phyloP scores from a whole-genome alignment of 2,329 filamentous ascomycete species.

The Pseudogymnoascus verrucosus region DNA sequence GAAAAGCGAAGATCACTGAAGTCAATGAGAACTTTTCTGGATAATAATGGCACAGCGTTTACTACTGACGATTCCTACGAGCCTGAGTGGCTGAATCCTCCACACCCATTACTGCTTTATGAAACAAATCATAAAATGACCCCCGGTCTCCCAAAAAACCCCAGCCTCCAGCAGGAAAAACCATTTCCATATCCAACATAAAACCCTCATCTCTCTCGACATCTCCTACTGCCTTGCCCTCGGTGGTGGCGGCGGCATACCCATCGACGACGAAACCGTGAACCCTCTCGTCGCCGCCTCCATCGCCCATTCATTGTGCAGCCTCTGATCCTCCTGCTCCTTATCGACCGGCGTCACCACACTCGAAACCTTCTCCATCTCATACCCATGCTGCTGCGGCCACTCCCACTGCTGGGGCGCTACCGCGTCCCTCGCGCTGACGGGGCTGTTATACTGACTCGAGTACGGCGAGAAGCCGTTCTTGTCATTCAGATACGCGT shows the following conservation, averaged over 20 bases:
- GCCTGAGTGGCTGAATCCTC: background rate
- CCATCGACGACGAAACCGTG: slow-evolving; percentile 6
- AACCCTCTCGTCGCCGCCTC: slow-evolving; percentile 9
- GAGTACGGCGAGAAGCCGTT: slow-evolving; percentile 53
- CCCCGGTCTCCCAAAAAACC: background rate
- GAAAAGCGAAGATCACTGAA: background rate
- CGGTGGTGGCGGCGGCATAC: background rate
- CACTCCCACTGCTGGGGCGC: slow-evolving; percentile 16
- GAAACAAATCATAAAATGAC: slow-evolving; percentile 2
- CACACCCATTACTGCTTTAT: slow-evolving; percentile 1
- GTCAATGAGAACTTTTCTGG: background rate
- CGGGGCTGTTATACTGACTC: slow-evolving; percentile 51
- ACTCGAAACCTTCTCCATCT: slow-evolving; percentile 5
- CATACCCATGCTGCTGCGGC: slow-evolving; percentile 11
- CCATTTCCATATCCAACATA: background rate
- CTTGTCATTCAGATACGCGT: slow-evolving; percentile 23
- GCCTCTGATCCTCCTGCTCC: slow-evolving; percentile 2
- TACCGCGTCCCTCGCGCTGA: slow-evolving; percentile 23
- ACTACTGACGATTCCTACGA: background rate
- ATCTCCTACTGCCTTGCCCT: background rate
- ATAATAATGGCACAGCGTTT: background rate
- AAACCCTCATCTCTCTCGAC: background rate
- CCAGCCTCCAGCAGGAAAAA: background rate
- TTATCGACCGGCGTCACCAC: background rate
- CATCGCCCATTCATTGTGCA: slow-evolving; percentile 5